A percentile compares a stretch with the other conserved stretches of the same genome.
Conservation (phyloP, 164 flowering plant species). For the Tetracentron sinense region DNA sequence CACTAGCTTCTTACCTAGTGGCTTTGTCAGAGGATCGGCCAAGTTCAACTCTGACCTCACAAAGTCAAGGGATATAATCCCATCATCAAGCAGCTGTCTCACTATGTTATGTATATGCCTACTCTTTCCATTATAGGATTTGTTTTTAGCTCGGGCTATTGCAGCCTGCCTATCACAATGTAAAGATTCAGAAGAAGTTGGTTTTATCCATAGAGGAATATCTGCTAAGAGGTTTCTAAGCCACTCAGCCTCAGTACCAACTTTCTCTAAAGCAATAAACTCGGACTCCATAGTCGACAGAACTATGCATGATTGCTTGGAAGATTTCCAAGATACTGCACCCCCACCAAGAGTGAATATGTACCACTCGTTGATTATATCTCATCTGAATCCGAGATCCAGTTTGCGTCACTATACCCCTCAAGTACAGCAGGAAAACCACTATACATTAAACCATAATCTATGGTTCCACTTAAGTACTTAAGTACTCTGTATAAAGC, state of each 20-base stretch:
- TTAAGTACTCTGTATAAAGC: not conserved
- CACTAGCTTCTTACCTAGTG: not conserved
- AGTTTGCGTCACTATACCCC: constrained; percentile 1
- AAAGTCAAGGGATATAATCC: not conserved
- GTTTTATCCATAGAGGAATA: not conserved
- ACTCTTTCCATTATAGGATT: not conserved
- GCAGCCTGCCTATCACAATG: not conserved
- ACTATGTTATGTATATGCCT: constrained; percentile 1
- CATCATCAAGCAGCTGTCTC: not conserved
- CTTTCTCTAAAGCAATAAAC: not conserved
- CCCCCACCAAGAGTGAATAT: not conserved
- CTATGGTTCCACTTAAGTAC: constrained; percentile 4
- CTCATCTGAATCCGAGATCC: not conserved
- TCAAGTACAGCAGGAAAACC: not conserved
- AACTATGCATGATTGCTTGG: not conserved
- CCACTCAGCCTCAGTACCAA: not conserved
- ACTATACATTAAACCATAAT: too few relatives aligned
- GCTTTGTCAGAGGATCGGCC: constrained; percentile 1
- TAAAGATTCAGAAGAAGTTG: not conserved
- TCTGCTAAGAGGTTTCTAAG: not conserved
- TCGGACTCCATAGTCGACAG: not conserved
- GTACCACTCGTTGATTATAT: not conserved
- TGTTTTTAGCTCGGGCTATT: not conserved
- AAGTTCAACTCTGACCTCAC: not conserved
- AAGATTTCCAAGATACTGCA: not conserved